Percentiles rank a stretch among this genome's conserved stretches.
Conservation (phyloP, 1,139 yeast genomes). For the Chernovozyma sophiae-reginae region DNA sequence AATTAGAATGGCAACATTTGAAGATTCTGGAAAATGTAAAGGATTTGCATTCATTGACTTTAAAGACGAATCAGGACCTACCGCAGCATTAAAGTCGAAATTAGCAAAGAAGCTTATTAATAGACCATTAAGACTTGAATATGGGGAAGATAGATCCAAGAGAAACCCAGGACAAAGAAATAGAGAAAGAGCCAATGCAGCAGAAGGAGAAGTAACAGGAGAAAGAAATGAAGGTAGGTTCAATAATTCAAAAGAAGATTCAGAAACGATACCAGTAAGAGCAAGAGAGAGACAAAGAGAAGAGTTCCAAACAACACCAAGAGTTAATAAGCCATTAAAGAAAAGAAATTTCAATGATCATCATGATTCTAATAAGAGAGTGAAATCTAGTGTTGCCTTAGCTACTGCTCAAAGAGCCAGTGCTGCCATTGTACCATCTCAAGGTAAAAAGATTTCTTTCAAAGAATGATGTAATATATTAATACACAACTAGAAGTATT, state of each 20-base stretch:
- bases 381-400: conserved; percentile 81
- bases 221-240: background rate
- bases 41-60: conserved; percentile 95
- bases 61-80: conserved; percentile 73
- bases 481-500: too few species aligned
- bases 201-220: conserved; percentile 2
- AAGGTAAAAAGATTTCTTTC: conserved; percentile 85
- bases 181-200: conserved; percentile 9
- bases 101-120: conserved; percentile 63
- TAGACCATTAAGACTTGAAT: conserved; percentile 81
- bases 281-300: conserved; percentile 14
- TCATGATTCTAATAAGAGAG: conserved; percentile 33
- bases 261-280: background rate
- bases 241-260: background rate
- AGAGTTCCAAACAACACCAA: conserved; percentile 8
- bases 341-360: conserved; percentile 18
- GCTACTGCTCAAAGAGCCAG: conserved; percentile 88
- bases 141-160: conserved; percentile 91
- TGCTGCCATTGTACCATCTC: conserved; percentile 82
- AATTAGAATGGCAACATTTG: conserved; percentile 94
- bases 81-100: conserved; percentile 75
- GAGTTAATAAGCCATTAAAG: conserved; percentile 1
- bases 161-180: conserved; percentile 48
- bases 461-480: too few species aligned
- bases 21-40: conserved; percentile 93